Evolutionary conservation across 805 yeast species (phyloP), one percentile per base, ranked within the genome.

Genomic region (Torulaspora franciscae): DNA sequence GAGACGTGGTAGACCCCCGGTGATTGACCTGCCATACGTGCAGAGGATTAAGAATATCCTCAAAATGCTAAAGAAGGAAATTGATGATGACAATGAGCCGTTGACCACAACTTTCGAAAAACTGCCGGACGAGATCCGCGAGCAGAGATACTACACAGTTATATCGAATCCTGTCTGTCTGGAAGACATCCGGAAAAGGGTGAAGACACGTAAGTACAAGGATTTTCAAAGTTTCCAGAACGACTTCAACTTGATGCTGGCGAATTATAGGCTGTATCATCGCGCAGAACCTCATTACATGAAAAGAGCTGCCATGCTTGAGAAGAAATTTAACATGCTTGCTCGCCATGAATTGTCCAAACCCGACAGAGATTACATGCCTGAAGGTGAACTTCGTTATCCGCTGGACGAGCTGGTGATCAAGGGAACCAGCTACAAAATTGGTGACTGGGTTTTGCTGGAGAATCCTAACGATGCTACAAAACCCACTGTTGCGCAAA

Each of bases 381-480:
- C 79, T 3, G 71, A 71, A 40, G 78, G 76, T 49, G 83, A 76
- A 50, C 73, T 84, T 41, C 81, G 90, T 51, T 75, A 81, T 51
- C 95, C 96, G n/a, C 71, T 88, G 46, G 95, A 90, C 61, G 76
- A 78, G 41, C 75, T 87, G 32, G 82, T 79, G 42, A 77, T 82
- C 32, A 75, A 81, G 52, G 93, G 89, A 2, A 81, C 79, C 52
- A 71, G 72, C 4, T 93, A 85, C 68, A 76, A 76, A 51, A 88
- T 93, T 37, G 99, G 99, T 51, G 96, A 90, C 65, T 93, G 98
- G 98, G 87, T 91, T 11, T 77, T 90, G 51, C 73, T 93, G 45
- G 77, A 77, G 52, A 93, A 93, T 61, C 88, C 89, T 14, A 90
- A 89, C 64, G 97, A 91, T 66, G 80, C 84, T 2, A 75, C 81